Base-by-base conservation (phyloP, 164 flowering plant genomes). In the Berberis thunbergii region DNA sequence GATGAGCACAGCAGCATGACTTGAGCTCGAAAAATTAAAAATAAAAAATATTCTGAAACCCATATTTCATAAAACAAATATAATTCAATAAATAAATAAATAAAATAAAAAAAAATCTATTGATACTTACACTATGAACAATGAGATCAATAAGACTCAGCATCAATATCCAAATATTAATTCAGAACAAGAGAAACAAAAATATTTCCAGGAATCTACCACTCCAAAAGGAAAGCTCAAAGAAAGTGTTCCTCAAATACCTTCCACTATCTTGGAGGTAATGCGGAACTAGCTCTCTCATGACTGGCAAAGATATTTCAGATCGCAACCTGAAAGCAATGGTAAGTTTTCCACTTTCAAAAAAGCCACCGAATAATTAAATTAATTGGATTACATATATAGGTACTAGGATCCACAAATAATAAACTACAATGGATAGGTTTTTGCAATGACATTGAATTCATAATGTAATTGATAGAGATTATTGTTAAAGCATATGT, bases 201-300 rank as follows among this genome's bases (percentile, higher is more conserved):
- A 46, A 46, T 46, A 46, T 4, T 46, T 3, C 6, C 6, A 60
- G 13, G 7, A 49, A 2, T 40, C 4, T 38, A 41, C 8, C 38
- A 57, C 52, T 45, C 38, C 13, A 12, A 38, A 43, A 4, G 11
- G 7, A 57, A 40, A 3, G 41, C 41, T 11, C 43, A 44, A 60
- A 6, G 44, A 54, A 60, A 2, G 4, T 3, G 40, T 12, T 43
- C 12, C 12, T 8, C 50, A 45, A 68, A 67, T 78, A 94, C 99
- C 96, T 84, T 91, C 61, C 77, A 58, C 78, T 69, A 52, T 91
- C 97, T 79, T 91, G 99, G 52, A 94, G 90, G 75, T 94, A 94
- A 65, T 94, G 97, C 26, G 99, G 97, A 73, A 86, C 82, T 71
- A 94, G 81, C 75, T 94, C 97, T 75, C 73, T 87, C 91, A 91